Evolutionary conservation across 2,329 filamentous ascomycete species (phyloP), one percentile per base, ranked within the genome.

Genomic region (Aciculosporium take): DNA sequence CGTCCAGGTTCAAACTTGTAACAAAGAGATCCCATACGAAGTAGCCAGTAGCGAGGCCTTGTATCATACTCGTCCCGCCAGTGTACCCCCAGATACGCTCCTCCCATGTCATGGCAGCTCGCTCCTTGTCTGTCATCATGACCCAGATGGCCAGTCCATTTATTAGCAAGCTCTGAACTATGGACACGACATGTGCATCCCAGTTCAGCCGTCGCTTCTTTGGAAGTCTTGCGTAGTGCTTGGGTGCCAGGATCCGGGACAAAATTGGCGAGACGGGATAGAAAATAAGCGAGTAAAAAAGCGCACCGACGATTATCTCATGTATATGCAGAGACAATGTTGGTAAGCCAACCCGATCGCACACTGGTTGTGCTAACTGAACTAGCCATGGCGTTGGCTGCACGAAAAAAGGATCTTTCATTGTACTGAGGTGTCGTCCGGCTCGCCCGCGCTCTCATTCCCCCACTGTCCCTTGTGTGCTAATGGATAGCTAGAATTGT

Each of bases 101-200:
- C 52, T 78, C 67, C 65, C 72, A 76, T 52, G 74, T 65, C 75
- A 85, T 84, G 36, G 63, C 63, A 50, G 61, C 66, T 45, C 84
- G 71, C 58, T 87, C 81, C 31, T 77, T 64, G 58, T 91, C 84
- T 32, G 56, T 61, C 42, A 67, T 68, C 61, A 87, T 83, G 43
- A 84, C 72, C 71, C 77, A 88, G 13, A 91, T 62, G n/a, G 83
- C 81, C 25, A 88, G 63, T 37, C 51, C 57, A 58, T 81, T 85
- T 63, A 93, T 84, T 42, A 85, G 62, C 25, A 70, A 65, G 56
- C 78, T 81, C 68, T 93, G 85, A 42, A 84, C 68, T 50, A 91
- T 72, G n/a, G 82, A 87, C 25, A 91, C 84, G 42, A 89, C 79
- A 56, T 89, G 85, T 20, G 86, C 80, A 58, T 93, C 78, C 85